Evolutionary conservation across 2,329 filamentous ascomycete species (phyloP).

Genomic region (Phaeoacremonium minimum): DNA sequence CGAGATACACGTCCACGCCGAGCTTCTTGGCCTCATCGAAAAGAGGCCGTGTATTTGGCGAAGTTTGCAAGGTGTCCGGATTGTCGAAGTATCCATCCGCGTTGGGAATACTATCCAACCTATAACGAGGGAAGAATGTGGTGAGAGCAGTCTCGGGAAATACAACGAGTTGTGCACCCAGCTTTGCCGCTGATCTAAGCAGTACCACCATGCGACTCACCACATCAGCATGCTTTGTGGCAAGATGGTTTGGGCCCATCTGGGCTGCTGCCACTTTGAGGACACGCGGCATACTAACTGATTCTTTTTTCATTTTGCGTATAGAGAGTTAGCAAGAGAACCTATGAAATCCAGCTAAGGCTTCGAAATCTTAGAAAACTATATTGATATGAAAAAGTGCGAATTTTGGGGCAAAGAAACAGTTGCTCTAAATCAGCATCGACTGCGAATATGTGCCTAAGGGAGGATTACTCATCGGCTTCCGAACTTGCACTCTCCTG

Average conservation of each 20-base stretch:
- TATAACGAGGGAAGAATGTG: constrained; percentile 50
- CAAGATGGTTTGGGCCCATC: constrained; percentile 37
- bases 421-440: too few species aligned
- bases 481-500: too few species aligned
- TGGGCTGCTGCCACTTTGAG: constrained; percentile 43
- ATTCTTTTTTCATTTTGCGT: too few species aligned
- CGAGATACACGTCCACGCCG: constrained; percentile 46
- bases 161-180: constrained; percentile 42
- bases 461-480: too few species aligned
- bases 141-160: constrained; percentile 51
- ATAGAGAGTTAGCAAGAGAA: too few species aligned
- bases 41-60: constrained; percentile 38
- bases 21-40: constrained; percentile 39
- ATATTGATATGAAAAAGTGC: too few species aligned
- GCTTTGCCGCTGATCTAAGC: constrained; percentile 35
- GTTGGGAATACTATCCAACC: constrained; percentile 35
- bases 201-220: constrained; percentile 42
- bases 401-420: too few species aligned
- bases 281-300: constrained; percentile 3
- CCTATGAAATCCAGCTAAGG: too few species aligned
- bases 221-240: constrained; percentile 31
- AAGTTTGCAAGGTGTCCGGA: constrained; percentile 26
- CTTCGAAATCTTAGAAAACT: too few species aligned
- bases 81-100: constrained; percentile 46
- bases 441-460: too few species aligned